phyloP scores from a whole-genome alignment of 352 stramenopile species.

The Phytophthora macrochlamydospora region DNA sequence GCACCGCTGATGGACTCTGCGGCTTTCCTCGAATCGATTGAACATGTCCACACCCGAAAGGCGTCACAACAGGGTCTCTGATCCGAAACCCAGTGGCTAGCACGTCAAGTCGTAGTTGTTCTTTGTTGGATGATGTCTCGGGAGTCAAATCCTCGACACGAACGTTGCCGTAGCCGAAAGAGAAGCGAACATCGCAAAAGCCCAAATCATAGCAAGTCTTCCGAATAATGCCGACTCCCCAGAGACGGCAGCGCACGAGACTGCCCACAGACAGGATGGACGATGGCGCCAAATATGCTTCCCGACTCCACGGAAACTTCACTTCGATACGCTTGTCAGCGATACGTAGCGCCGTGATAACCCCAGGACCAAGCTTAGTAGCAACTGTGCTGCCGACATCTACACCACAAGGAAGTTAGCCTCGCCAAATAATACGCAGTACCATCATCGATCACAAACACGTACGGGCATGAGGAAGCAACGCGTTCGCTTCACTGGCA shows the following conservation, averaged over 20 bases:
- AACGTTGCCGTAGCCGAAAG: slow-evolving; percentile 67
- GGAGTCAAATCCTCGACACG: slow-evolving; percentile 50
- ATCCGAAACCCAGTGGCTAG: slow-evolving; percentile 36
- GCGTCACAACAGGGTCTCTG: slow-evolving; percentile 70
- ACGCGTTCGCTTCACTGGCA: slow-evolving; percentile 27
- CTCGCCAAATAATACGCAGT: background rate
- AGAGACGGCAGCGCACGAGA: slow-evolving; percentile 51
- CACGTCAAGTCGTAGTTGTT: slow-evolving; percentile 24
- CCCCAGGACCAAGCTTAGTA: slow-evolving; percentile 62
- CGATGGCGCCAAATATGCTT: slow-evolving; percentile 57
- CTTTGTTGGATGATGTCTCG: slow-evolving; percentile 47
- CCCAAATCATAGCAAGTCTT: slow-evolving; percentile 63
- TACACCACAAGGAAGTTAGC: slow-evolving; percentile 12
- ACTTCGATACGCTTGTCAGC: slow-evolving; percentile 65
- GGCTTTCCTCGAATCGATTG: slow-evolving; percentile 32
- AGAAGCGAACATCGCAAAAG: slow-evolving; percentile 66
- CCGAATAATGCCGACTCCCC: slow-evolving; percentile 70
- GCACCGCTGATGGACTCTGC: slow-evolving; percentile 11
- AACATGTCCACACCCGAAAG: slow-evolving; percentile 65
- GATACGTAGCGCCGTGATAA: slow-evolving; percentile 67
- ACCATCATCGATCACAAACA: slow-evolving; percentile 7
- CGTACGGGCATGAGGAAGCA: slow-evolving; percentile 55
- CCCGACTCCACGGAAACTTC: slow-evolving; percentile 69
- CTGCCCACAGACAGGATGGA: slow-evolving; percentile 53
- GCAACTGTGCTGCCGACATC: slow-evolving; percentile 71